Base-by-base conservation (phyloP, 306 rosid species). In the Rosa persica region DNA sequence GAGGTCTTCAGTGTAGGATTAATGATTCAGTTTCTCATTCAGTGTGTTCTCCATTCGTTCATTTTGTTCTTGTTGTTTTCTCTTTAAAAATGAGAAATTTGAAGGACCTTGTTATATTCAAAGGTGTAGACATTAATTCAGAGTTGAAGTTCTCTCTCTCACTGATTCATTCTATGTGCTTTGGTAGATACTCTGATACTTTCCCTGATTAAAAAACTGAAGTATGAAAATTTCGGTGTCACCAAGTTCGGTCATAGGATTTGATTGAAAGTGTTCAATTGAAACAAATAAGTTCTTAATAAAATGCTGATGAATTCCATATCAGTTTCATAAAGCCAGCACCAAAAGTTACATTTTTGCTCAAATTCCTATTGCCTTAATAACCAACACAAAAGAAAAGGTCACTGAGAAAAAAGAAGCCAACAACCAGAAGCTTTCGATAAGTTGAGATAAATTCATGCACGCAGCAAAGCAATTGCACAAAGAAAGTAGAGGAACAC, bases 11-110 rank as follows among this genome's bases (percentile, higher is more conserved):
- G 66, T 65, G 61, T 51, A 23, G 66, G 51, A 47, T 17, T 67
- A 36, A 36, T 65, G 76, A 16, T 66, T 42, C 57, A 49, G 25
- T 7, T 57, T 75, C 30, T 11, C 25, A 65, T 73, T 52, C 55
- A 42, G 20, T 79, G 72, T 70, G 80, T 74, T 88, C 30, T 88
- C 30, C 70, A 57, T 61, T 66, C 68, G 74, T 74, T 73, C 20
- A 17, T 78, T 47, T 38, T 5, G 27, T 61, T 62, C 10, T 47
- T 66, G 48, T 20, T 76, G 62, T 20, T 64, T 16, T 62, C 68
- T 62, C 22, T 64, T 61, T 15, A 23, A 22, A 40, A 30, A 47
- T 22, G 61, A 76, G 72, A 22, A 75, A 76, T 48, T 47, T 47
- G 0, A 76, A 64, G 79, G 47, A 67, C 48, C 47, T 67, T 67